These are phyloP conservation scores for Paramecium primaurelia DNA, from an alignment of 73 alveolate species.

Conservation along the genomic window DNA sequence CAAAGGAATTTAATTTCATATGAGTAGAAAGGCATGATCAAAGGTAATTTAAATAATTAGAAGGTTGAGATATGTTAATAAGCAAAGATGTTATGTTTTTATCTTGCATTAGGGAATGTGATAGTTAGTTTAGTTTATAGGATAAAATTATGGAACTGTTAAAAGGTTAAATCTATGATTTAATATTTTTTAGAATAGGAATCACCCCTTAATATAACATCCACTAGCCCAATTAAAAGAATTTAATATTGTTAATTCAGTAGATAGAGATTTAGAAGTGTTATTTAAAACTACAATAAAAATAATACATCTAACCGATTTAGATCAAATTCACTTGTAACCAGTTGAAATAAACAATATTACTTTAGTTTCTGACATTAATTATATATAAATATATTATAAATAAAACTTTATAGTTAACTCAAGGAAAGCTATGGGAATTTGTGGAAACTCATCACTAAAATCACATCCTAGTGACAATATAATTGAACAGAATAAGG, in stretches of 20 bases:
- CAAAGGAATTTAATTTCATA: neutral
- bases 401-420: neutral
- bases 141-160: neutral
- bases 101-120: neutral
- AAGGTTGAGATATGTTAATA: neutral
- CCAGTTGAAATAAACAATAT: neutral
- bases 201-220: neutral
- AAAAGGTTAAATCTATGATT: neutral
- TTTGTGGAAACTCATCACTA: neutral
- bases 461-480: neutral
- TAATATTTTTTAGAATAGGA: neutral
- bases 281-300: neutral
- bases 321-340: neutral
- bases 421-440: neutral
- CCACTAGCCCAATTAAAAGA: neutral
- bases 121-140: neutral
- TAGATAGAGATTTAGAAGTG: neutral
- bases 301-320: neutral
- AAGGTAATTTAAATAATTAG: neutral
- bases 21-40: neutral
- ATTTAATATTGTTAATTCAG: neutral
- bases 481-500: neutral
- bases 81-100: neutral
- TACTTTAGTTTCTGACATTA: neutral
- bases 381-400: neutral